phyloP scores from a whole-genome alignment of 1,284 basidiomycete species.

The Austropuccinia psidii region DNA sequence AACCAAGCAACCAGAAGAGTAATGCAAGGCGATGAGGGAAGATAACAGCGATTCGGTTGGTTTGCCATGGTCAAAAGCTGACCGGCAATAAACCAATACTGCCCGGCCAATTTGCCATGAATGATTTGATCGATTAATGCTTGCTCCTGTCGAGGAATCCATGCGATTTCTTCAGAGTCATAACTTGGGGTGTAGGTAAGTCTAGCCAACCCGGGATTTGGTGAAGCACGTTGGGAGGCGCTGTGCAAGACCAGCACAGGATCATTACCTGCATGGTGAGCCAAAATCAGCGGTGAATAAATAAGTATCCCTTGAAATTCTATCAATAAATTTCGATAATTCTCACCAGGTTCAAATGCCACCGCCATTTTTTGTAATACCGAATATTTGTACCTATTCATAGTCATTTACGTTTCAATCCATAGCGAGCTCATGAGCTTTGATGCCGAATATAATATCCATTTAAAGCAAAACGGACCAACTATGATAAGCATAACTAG shows the following conservation, averaged over 20 bases:
- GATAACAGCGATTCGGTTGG: neutral
- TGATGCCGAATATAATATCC: neutral
- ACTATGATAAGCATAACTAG: conserved; percentile 33
- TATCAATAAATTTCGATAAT: neutral
- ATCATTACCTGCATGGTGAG: conserved; percentile 36
- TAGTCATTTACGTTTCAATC: neutral
- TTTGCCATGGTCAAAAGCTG: neutral
- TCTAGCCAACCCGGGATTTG: conserved; percentile 17
- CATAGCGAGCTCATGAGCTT: neutral
- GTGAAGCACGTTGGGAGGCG: conserved; percentile 7
- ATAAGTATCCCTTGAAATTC: neutral
- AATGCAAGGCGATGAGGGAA: neutral
- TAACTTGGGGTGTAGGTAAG: neutral
- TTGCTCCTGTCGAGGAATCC: conserved; percentile 28
- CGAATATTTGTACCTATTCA: conserved; percentile 32
- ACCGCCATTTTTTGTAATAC: conserved; percentile 36
- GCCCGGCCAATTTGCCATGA: conserved; percentile 30
- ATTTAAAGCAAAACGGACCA: conserved; percentile 1
- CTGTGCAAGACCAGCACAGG: conserved; percentile 30
- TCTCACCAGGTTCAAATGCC: conserved; percentile 30
- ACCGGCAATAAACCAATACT: conserved; percentile 36
- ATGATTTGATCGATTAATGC: conserved; percentile 32
- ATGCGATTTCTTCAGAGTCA: neutral
- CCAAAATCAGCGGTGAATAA: neutral
- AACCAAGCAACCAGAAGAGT: neutral